These are phyloP conservation scores for Stemphylium vesicarium DNA, from an alignment of 2,329 filamentous ascomycete species.

Conservation along the genomic window DNA sequence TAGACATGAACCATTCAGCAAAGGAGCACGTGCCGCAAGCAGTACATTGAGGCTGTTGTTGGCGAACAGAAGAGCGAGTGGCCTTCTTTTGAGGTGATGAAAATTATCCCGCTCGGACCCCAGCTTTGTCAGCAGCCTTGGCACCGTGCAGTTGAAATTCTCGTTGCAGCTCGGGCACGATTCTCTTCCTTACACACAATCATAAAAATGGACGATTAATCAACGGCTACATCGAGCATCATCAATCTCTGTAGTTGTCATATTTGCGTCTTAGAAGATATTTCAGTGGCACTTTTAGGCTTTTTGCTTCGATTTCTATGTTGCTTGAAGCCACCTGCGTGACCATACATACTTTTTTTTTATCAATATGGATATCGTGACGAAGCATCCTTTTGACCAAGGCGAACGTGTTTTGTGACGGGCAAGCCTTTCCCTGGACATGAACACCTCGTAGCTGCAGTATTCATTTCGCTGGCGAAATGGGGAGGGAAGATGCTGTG, in stretches of 20 bases:
- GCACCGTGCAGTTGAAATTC: slow-evolving; percentile 28
- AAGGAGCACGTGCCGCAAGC: slow-evolving; percentile 8
- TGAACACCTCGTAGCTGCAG: too few relatives aligned
- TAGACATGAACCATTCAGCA: slow-evolving; percentile 22
- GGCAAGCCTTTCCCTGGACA: too few relatives aligned
- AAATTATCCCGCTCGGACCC: slow-evolving; percentile 24
- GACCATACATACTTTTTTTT: slow-evolving; percentile 39
- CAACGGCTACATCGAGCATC: slow-evolving; percentile 49
- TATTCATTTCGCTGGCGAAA: too few relatives aligned
- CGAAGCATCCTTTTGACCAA: neutral
- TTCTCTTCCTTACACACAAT: slow-evolving; percentile 49
- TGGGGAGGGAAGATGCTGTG: neutral
- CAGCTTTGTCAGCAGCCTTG: slow-evolving; percentile 23
- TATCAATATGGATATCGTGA: neutral
- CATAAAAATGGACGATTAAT: slow-evolving; percentile 54
- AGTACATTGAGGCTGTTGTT: slow-evolving; percentile 14
- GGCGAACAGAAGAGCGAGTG: slow-evolving; percentile 5
- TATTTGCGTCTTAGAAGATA: slow-evolving; percentile 53
- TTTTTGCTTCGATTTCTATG: slow-evolving; percentile 41
- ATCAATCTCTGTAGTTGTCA: slow-evolving; percentile 51
- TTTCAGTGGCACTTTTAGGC: slow-evolving; percentile 44
- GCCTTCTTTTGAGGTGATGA: slow-evolving; percentile 7
- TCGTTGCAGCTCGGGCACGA: slow-evolving; percentile 12
- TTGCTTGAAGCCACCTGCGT: slow-evolving; percentile 49
- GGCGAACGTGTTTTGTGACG: neutral